Base-by-base conservation (phyloP, 1,284 basidiomycete species). In the Ganoderma boninense region DNA sequence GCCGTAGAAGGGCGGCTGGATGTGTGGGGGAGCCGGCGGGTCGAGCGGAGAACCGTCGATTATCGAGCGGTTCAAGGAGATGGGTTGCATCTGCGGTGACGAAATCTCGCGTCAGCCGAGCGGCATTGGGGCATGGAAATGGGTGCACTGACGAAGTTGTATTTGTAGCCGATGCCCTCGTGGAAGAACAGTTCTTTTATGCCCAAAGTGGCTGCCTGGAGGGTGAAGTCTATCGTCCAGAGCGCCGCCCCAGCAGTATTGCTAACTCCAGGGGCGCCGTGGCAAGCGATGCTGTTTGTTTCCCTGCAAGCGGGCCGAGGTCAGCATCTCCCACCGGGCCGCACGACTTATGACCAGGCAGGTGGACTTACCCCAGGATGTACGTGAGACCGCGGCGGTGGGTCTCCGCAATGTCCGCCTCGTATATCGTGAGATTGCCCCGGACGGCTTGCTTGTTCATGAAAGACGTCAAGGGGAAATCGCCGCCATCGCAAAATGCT, bases 211-310 rank as follows among this genome's bases (percentile, higher is more conserved):
- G 83, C 81, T 2, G 82, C 81, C 69, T 81, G 90, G 10, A 94
- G 80, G 0, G 85, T 82, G 76, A 92, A 92, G 77, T 93, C 90
- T 67, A 92, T 80, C 1, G 85, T 83, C 92, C 92, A 93, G 23
- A 93, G 78, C 20, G 90, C 88, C 3, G 90, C 89, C 26, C 91
- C 92, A 20, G 87, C 92, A 0, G 87, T 87, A 75, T 93, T 90
- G 77, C 89, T 90, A 20, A 92, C 87, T 3, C 87, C 87, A 42
- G 91, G 89, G 8, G 89, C 87, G 69, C 92, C 91, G 82, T 83
- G 84, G 73, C 83, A 83, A 2, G 80, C 80, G 61, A 78, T 76
- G 72, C 78, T 79, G 42, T 79, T 79, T 11, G 79, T 81, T 69
- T 81, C 80, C 3, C 75, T 74, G 46, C 32, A 32, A 32, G 32